Evolutionary conservation across 306 rosid genomes (phyloP).

Genomic region (Trifolium subterraneum): DNA sequence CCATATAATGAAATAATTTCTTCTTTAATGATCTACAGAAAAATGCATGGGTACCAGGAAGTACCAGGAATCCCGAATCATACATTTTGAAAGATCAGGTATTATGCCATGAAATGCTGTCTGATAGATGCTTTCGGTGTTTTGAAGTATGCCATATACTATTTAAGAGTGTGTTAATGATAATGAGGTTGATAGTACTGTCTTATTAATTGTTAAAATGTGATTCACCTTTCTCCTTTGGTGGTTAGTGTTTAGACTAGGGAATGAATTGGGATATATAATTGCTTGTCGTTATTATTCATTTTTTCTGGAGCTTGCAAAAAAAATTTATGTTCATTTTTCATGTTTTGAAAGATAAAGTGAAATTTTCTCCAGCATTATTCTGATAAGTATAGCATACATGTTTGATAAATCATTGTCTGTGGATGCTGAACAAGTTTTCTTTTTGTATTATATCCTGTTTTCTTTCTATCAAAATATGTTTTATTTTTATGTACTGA

Average conservation of each 20-base stretch:
- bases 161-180: not conserved
- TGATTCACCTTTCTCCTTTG: not conserved
- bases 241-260: not conserved
- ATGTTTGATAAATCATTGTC: slow-evolving; percentile 39
- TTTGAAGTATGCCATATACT: not conserved
- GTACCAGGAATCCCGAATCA: slow-evolving; percentile 77
- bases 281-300: not conserved
- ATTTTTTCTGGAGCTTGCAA: slow-evolving; percentile 1
- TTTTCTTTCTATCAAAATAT: slow-evolving; percentile 16
- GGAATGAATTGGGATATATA: not conserved
- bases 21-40: slow-evolving; percentile 50
- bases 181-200: not conserved
- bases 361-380: not conserved
- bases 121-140: not conserved
- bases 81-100: slow-evolving; percentile 77
- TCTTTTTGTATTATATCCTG: not conserved
- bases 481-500: not conserved
- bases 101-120: slow-evolving; percentile 17
- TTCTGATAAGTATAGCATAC: slow-evolving; percentile 5
- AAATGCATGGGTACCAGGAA: slow-evolving; percentile 76
- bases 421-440: not conserved
- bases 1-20: slow-evolving; percentile 9
- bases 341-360: not conserved
- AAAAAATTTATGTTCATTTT: slow-evolving; percentile 4
- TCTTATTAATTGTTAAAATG: not conserved